phyloP scores from a whole-genome alignment of 345 rosid species.

The Citrus inodora region DNA sequence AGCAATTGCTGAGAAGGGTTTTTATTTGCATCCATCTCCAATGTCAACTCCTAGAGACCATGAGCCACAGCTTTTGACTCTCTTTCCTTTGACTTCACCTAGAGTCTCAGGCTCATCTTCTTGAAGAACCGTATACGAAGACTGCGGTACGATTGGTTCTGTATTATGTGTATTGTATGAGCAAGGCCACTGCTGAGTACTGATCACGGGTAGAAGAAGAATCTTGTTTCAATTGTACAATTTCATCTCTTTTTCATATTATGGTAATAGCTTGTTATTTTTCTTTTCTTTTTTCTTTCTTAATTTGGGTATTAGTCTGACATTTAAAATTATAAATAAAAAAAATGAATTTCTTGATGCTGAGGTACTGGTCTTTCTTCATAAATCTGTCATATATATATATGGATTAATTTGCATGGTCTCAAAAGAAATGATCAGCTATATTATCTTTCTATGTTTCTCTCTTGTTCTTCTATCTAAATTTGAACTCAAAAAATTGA shows the following conservation, averaged over 20 bases:
- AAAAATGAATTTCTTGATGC: not conserved
- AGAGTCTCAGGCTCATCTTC: conserved; percentile 52
- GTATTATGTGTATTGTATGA: not conserved
- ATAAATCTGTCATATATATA: not conserved
- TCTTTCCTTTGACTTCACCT: conserved; percentile 90
- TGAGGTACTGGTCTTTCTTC: not conserved
- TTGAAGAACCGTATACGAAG: conserved; percentile 3
- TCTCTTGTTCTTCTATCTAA: not conserved
- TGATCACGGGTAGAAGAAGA: conserved; percentile 4
- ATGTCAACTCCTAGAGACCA: conserved; percentile 79
- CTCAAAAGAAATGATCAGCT: not conserved
- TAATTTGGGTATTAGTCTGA: not conserved
- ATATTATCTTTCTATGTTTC: not conserved
- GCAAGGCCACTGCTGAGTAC: not conserved
- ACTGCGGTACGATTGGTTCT: too few relatives aligned
- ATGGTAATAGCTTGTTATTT: conserved; percentile 28
- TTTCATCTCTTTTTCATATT: conserved; percentile 33
- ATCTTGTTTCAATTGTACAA: conserved; percentile 44
- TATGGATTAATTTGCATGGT: not conserved
- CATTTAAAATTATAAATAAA: not conserved
- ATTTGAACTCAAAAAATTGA: not conserved
- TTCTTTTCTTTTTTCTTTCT: not conserved
- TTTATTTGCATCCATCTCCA: conserved; percentile 89
- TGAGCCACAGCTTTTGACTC: conserved; percentile 88
- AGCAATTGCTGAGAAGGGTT: conserved; percentile 86